Percentiles rank a stretch among this genome's conserved stretches.
Conservation (phyloP, 78 protist species). For the Dictyostelium intermedium region DNA sequence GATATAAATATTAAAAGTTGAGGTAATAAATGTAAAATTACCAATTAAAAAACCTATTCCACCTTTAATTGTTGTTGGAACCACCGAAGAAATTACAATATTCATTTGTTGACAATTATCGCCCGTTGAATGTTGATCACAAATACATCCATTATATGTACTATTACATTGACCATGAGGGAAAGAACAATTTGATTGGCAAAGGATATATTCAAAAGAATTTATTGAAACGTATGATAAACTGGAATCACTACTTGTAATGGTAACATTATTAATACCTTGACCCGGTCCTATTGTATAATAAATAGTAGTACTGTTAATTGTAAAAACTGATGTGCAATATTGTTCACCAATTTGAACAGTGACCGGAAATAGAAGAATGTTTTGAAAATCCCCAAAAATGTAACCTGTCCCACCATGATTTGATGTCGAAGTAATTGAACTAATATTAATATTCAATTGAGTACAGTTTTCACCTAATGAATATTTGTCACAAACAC, state of each 20-base stretch:
- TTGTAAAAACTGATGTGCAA: no score
- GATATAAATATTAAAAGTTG: no score
- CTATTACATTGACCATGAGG: not conserved
- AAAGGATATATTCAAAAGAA: not conserved
- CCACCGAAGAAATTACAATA: not conserved
- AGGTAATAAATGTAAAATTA: not conserved
- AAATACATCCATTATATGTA: not conserved
- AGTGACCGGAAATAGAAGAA: no score
- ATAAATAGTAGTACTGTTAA: not conserved
- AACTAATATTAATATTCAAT: no score
- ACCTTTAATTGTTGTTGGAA: not conserved
- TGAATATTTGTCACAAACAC: no score
- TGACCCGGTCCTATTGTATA: not conserved
- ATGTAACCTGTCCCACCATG: no score
- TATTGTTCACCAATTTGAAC: no score
- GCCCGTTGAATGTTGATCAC: not conserved
- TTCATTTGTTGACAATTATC: not conserved
- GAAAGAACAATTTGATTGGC: not conserved
- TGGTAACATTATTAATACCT: no score
- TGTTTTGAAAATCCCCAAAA: no score
- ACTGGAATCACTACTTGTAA: not conserved
- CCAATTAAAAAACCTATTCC: not conserved
- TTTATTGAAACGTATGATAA: not conserved
- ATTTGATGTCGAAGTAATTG: no score
- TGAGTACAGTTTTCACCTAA: no score